Percentiles rank a stretch among this genome's conserved stretches.
These are phyloP conservation scores for Irpex sp. DNA, from an alignment of 1,284 basidiomycete genomes.

Conservation along the genomic window DNA sequence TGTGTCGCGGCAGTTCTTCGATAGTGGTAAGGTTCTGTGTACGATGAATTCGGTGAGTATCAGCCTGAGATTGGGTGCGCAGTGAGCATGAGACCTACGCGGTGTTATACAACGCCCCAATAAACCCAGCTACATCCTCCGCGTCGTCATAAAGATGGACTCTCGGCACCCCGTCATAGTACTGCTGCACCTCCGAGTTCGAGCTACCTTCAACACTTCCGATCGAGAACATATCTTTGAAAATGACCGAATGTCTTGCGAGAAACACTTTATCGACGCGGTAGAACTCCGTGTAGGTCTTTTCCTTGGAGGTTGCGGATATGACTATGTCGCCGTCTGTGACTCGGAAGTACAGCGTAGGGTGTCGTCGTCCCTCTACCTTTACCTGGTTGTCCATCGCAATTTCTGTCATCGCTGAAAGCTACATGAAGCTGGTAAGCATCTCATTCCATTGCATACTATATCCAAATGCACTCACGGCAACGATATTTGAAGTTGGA, in stretches of 20 bases:
- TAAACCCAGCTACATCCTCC: slow-evolving; percentile 5
- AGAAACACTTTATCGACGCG: slow-evolving; percentile 11
- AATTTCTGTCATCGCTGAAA: neutral
- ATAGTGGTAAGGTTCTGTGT: neutral
- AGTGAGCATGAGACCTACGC: slow-evolving; percentile 1
- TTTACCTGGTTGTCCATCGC: neutral
- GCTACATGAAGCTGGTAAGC: neutral
- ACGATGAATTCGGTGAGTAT: neutral
- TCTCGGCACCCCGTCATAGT: slow-evolving; percentile 6
- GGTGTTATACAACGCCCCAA: slow-evolving; percentile 8
- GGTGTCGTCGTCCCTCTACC: neutral
- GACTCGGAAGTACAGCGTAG: slow-evolving; percentile 4
- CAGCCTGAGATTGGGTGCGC: neutral
- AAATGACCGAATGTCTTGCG: slow-evolving; percentile 4
- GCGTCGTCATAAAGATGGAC: slow-evolving; percentile 1
- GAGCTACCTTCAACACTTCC: neutral
- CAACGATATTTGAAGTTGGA: too few relatives aligned
- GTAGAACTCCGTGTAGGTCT: neutral
- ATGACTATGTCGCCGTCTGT: slow-evolving; percentile 9
- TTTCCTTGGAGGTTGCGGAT: neutral
- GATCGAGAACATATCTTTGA: slow-evolving; percentile 6
- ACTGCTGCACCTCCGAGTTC: neutral
- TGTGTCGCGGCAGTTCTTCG: neutral
- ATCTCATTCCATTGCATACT: neutral
- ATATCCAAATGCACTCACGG: neutral